These are phyloP conservation scores for Rhododendron griersonianum DNA, from an alignment of 148 eudicot species.

Conservation along the genomic window DNA sequence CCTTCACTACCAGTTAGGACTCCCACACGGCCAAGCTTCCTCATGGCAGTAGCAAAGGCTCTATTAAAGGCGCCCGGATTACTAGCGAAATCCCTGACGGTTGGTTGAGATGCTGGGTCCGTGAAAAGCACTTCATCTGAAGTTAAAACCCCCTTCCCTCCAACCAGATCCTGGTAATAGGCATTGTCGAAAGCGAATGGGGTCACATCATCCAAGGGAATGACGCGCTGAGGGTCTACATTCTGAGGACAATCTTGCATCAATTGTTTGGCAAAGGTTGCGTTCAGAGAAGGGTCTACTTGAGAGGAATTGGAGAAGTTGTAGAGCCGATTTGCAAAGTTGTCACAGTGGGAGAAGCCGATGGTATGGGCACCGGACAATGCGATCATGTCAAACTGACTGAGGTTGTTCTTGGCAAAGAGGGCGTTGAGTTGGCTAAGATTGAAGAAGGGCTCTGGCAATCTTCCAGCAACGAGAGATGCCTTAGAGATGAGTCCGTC, in stretches of 20 bases:
- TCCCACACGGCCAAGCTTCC: constrained; percentile 58
- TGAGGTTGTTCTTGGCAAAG: constrained; percentile 42
- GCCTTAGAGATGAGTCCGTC: constrained; percentile 61
- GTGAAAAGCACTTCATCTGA: constrained; percentile 59
- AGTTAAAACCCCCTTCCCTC: constrained; percentile 55
- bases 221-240: constrained; percentile 28
- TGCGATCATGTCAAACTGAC: constrained; percentile 50
- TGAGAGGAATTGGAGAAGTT: constrained; percentile 39
- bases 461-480: constrained; percentile 43
- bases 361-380: constrained; percentile 62
- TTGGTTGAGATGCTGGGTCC: constrained; percentile 29
- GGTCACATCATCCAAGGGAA: constrained; percentile 46
- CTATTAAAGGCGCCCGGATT: constrained; percentile 28
- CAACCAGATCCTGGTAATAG: constrained; percentile 35
- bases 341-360: constrained; percentile 58
- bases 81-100: constrained; percentile 46
- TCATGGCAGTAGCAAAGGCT: constrained; percentile 56
- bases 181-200: constrained; percentile 44
- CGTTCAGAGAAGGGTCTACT: constrained; percentile 50
- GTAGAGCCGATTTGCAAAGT: constrained; percentile 43
- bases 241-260: constrained; percentile 39
- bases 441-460: constrained; percentile 43
- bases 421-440: constrained; percentile 35
- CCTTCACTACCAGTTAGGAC: constrained; percentile 74
- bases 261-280: constrained; percentile 43